Base-by-base conservation (phyloP, 495 filamentous ascomycete species). In the Penicillium coprophilum region DNA sequence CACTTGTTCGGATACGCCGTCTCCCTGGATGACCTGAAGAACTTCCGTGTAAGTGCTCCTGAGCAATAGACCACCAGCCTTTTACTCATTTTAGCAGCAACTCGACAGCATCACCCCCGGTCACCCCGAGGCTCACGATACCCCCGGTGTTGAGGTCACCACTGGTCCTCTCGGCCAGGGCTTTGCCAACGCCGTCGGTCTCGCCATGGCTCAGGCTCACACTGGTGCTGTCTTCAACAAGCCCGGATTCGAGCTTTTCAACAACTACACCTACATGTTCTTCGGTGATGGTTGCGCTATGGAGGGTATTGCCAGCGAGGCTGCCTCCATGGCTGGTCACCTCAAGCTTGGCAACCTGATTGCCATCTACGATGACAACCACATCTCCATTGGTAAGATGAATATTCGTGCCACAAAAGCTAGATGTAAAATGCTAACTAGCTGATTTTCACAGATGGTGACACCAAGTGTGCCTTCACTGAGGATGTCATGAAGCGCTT, bases 211-310 rank as follows among this genome's bases (percentile, higher is more conserved):
- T 52, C 89, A 97, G 81, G 86, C 86, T 50, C 92, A 97, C 72
- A 88, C 88, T 50, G 91, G 84, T 56, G 95, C 85, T 66, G 80
- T 79, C 67, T 99, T 94, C 85, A 99, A 99, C 86, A 97, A 96
- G 83, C 90, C 93, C 66, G 92, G 90, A 59, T 97, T 84, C 74
- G 85, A 92, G 48, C 75, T 99, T 31, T 77, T 95, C 79, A 88
- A 91, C 82, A 97, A 97, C 85, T 85, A 97, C 85, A 99, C 94
- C 67, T 99, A 89, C 77, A 73, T 64, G 73, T 96, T 97, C 85
- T 90, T 99, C 72, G 94, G 94, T 73, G 94, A 99, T 84, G 94
- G 94, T 49, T 99, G 94, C 76, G 85, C 93, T 74, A 95, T 95
- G 92, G 94, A 99, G 80, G 94, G 94, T 80, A 85, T 99, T 82